phyloP scores from a whole-genome alignment of 306 rosid genomes.

The Canavalia ensiformis region DNA sequence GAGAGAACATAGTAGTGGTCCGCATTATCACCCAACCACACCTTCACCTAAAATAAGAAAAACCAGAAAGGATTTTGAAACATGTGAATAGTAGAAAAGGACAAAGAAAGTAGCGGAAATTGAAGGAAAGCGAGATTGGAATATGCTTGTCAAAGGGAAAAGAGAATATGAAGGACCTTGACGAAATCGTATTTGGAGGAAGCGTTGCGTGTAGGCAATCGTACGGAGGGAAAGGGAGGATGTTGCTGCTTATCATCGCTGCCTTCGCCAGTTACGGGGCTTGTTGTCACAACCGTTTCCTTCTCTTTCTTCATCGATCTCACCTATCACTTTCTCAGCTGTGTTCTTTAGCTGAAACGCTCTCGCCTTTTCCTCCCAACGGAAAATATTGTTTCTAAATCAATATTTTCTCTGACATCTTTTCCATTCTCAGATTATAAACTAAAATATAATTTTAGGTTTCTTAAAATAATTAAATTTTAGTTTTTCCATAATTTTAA shows the following conservation, averaged over 20 bases:
- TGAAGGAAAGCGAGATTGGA: slow-evolving; percentile 1
- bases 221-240: slow-evolving; percentile 54
- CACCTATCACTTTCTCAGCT: not conserved
- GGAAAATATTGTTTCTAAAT: too few relatives aligned
- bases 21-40: slow-evolving; percentile 97
- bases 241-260: slow-evolving; percentile 52
- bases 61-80: slow-evolving; percentile 5
- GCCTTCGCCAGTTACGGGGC: slow-evolving; percentile 59
- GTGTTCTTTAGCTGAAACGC: not conserved
- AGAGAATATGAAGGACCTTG: slow-evolving; percentile 55
- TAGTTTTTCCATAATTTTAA: too few relatives aligned
- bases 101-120: not conserved
- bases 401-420: too few relatives aligned
- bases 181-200: slow-evolving; percentile 98
- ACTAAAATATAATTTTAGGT: too few relatives aligned
- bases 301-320: slow-evolving; percentile 48
- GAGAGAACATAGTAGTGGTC: slow-evolving; percentile 97
- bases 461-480: too few relatives aligned
- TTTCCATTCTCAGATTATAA: too few relatives aligned
- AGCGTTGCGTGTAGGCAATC: slow-evolving; percentile 80
- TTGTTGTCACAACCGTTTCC: slow-evolving; percentile 46
- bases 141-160: too few relatives aligned
- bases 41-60: slow-evolving; percentile 70
- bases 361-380: not conserved
- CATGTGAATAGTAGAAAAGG: not conserved